Evolutionary conservation across 2,329 filamentous ascomycete species (phyloP).

Genomic region (Aspergillus neoniger): DNA sequence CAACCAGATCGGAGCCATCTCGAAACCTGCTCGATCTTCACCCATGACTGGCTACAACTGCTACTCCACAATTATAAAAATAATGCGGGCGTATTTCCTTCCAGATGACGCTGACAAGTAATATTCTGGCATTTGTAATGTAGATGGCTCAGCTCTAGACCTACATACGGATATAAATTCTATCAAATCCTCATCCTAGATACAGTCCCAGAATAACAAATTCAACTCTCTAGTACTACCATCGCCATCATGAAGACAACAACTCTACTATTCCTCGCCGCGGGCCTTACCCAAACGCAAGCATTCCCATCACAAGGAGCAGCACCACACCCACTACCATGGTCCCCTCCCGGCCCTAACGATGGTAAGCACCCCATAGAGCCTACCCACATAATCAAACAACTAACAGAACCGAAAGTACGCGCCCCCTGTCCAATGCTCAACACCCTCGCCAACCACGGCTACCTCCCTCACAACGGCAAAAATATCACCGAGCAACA

Average conservation of each 20-base stretch:
- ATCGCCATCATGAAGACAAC: not conserved
- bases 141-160: not conserved
- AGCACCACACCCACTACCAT: not conserved
- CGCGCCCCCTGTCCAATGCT: conserved; percentile 43
- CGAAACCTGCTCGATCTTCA: not conserved
- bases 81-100: not conserved
- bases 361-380: not conserved
- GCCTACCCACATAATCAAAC: not conserved
- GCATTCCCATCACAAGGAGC: not conserved
- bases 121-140: not conserved
- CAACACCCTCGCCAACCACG: conserved; percentile 46
- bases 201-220: not conserved
- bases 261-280: not conserved
- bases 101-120: not conserved
- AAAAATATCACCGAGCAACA: conserved; percentile 38
- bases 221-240: not conserved
- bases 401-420: conserved; percentile 1
- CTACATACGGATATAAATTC: not conserved
- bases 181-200: not conserved
- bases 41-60: not conserved
- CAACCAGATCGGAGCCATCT: not conserved
- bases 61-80: not conserved
- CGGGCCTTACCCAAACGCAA: not conserved
- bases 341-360: not conserved
- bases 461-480: conserved; percentile 44